A percentile compares a stretch with the other conserved stretches of the same genome.
Evolutionary conservation across 2,329 filamentous ascomycete species (phyloP).

Genomic region (Teratosphaeria nubilosa): DNA sequence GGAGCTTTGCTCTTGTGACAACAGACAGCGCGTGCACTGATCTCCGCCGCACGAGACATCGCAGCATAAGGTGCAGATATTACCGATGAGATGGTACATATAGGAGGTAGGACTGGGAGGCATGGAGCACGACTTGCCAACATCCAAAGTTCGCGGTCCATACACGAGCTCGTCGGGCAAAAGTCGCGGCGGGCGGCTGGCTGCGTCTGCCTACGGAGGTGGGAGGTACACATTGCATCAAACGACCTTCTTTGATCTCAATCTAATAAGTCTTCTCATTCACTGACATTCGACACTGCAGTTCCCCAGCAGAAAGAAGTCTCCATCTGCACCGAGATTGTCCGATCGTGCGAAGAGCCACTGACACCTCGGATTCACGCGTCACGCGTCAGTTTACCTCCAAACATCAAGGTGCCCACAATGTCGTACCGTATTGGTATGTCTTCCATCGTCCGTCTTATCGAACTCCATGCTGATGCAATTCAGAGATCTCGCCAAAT

Average conservation of each 20-base stretch:
- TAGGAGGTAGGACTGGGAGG: not conserved
- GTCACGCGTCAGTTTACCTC: not conserved
- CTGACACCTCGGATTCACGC: not conserved
- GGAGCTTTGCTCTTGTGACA: not conserved
- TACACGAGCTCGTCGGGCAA: not conserved
- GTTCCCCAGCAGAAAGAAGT: not conserved
- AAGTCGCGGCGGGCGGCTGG: not conserved
- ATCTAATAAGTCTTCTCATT: not conserved
- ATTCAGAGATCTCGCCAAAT: constrained; percentile 57
- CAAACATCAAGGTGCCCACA: not conserved
- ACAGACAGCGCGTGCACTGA: not conserved
- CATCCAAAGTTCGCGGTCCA: too few species aligned
- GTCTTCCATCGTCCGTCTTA: not conserved
- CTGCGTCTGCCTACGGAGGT: not conserved
- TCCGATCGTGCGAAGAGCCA: not conserved
- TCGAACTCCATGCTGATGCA: not conserved
- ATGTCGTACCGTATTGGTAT: constrained; percentile 22
- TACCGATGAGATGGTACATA: not conserved
- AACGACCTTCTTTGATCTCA: not conserved
- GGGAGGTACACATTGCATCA: not conserved
- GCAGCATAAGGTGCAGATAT: not conserved
- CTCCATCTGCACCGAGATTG: not conserved
- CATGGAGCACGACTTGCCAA: not conserved
- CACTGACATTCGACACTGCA: not conserved
- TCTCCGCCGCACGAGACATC: not conserved